These are phyloP conservation scores for Pseudophaeomoniella oleicola DNA, from an alignment of 2,329 filamentous ascomycete genomes.

Conservation along the genomic window DNA sequence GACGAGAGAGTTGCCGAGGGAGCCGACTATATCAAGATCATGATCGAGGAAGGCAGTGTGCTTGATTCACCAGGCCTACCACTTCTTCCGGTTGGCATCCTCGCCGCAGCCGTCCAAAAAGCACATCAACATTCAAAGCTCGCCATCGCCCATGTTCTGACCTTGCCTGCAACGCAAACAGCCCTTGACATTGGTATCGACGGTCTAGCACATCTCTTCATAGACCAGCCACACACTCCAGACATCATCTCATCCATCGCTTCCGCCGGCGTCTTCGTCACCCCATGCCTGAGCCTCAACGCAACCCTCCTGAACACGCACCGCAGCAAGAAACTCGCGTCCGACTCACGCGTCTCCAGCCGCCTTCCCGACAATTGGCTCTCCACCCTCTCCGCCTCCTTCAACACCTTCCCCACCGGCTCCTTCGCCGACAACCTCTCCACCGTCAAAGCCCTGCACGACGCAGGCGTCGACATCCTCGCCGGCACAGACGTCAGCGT, in stretches of 20 bases:
- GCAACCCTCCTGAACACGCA: not conserved
- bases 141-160: slow-evolving; percentile 9
- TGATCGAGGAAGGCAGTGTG: slow-evolving; percentile 13
- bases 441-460: slow-evolving; percentile 9
- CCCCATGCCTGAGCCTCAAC: not conserved
- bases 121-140: slow-evolving; percentile 8
- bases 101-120: slow-evolving; percentile 10
- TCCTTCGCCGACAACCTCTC: not conserved
- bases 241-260: not conserved
- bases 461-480: slow-evolving; percentile 15
- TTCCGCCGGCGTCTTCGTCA: not conserved
- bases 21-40: slow-evolving; percentile 13
- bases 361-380: not conserved
- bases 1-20: slow-evolving; percentile 9
- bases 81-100: slow-evolving; percentile 9
- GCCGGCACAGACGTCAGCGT: slow-evolving; percentile 15
- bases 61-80: slow-evolving; percentile 7
- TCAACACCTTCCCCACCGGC: not conserved
- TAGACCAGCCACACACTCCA: slow-evolving; percentile 11
- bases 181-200: slow-evolving; percentile 12
- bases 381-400: not conserved
- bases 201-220: slow-evolving; percentile 13
- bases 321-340: not conserved
- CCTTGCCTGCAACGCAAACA: slow-evolving; percentile 10
- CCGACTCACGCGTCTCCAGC: not conserved